Conservation (phyloP, 257 asterid species). For the Przewalskia tangutica region DNA sequence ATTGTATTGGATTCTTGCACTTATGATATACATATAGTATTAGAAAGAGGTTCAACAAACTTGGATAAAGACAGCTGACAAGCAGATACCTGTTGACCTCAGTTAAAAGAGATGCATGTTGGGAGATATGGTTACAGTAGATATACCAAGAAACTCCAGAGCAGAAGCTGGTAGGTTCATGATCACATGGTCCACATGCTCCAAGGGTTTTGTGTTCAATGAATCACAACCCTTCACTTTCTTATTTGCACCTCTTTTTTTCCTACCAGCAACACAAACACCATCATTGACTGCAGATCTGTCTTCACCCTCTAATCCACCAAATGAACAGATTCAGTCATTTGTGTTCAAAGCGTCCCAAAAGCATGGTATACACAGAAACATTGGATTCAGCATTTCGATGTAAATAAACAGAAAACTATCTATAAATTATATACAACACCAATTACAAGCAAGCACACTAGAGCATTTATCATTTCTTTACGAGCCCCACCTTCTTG, state of each 20-base stretch:
- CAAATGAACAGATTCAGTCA: slow-evolving; percentile 6
- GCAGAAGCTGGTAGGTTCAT: slow-evolving; percentile 98
- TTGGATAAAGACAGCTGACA: not conserved
- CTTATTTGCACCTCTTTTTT: slow-evolving; percentile 45
- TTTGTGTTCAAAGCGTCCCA: not conserved
- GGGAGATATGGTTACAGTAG: not conserved
- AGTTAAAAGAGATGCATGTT: not conserved
- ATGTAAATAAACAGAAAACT: not conserved
- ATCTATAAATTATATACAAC: not conserved
- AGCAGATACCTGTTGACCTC: not conserved
- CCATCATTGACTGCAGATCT: slow-evolving; percentile 19
- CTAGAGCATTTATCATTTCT: not conserved
- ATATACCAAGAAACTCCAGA: slow-evolving; percentile 70
- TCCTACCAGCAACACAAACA: slow-evolving; percentile 28
- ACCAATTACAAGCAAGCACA: not conserved
- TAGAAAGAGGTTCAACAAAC: not conserved
- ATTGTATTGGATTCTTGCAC: not conserved
- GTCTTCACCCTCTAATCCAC: slow-evolving; percentile 34
- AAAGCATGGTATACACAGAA: not conserved
- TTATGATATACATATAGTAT: not conserved
- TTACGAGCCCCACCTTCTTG: slow-evolving; percentile 31
- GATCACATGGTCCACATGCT: slow-evolving; percentile 82
- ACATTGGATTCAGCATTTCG: not conserved
- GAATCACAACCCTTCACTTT: slow-evolving; percentile 30
- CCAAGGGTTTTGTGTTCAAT: slow-evolving; percentile 64